Base-by-base conservation (phyloP, 2,329 filamentous ascomycete genomes). In the Botrytis hyacinthi region DNA sequence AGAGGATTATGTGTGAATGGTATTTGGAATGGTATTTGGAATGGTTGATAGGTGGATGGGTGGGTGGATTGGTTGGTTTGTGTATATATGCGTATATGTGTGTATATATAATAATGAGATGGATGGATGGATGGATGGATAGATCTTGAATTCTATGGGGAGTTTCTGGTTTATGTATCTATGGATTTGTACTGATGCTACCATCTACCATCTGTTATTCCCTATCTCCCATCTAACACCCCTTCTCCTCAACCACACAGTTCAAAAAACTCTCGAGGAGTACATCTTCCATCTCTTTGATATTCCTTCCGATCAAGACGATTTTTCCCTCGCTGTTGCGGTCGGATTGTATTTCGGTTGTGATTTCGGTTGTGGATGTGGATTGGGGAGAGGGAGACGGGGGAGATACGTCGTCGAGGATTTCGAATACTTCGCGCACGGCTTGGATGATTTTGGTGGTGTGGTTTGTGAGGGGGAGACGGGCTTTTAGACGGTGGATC, bases 381-480 rank as follows among this genome's bases (percentile, higher is more conserved):
- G 42, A 18, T 20, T 12, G 16, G 37, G 7, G 1, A 7, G 1
- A 1, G 40, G 6, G 18, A 42, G 18, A 22, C 8, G 20, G 1
- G 44, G 20, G 1, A 44, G 65, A 7, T 14, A 35, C 4, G 7
- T 66, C 84, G 77, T 97, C 94, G 37, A 93, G 88, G 37, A 98
- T 92, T 79, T 99, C 96, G 81, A 98, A 99, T 26, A 98, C 88
- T 78, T 98, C 95, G 71, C 95, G 86, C 1, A 99, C 96, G 2
- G 95, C 96, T 82, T 99, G 96, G 12, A 98, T 86, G 76, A 98
- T 89, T 80, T 93, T 93, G 61, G 90, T 84, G 0, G 85, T 84
- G 1, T 84, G 79, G 32, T 95, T 84, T 0, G 84, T 80, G 29
- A 95, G 84, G 0, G 88, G 84, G 10, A 98, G 82, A 4, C 93